Evolutionary conservation across 192 early-diverging fungal species (phyloP).

Genomic region (Pilaira anomala): DNA sequence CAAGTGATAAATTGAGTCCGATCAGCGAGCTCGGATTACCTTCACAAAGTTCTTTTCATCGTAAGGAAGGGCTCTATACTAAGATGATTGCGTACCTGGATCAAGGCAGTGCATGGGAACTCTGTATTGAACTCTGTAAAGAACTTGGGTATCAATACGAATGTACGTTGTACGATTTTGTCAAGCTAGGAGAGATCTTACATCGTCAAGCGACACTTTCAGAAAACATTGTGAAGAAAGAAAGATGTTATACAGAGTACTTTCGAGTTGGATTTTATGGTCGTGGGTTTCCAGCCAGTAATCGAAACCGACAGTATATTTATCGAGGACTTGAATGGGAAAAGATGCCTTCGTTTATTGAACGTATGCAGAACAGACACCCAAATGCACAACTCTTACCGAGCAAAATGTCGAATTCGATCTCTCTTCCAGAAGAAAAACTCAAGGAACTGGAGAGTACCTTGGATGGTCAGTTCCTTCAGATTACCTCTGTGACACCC

Average conservation of each 20-base stretch:
- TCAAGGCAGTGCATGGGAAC: conserved; percentile 66
- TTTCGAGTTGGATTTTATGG: conserved; percentile 78
- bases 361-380: conserved; percentile 66
- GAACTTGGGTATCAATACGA: conserved; percentile 64
- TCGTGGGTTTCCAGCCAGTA: conserved; percentile 45
- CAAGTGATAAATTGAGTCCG: conserved; percentile 41
- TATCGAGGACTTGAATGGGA: conserved; percentile 75
- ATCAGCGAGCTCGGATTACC: conserved; percentile 54
- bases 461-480: conserved; percentile 54
- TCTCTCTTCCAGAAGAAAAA: conserved; percentile 40
- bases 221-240: conserved; percentile 47
- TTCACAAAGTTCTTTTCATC: conserved; percentile 49
- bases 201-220: conserved; percentile 52
- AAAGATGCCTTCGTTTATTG: conserved; percentile 66
- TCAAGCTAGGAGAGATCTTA: conserved; percentile 50
- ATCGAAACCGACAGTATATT: conserved; percentile 65
- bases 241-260: conserved; percentile 56
- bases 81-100: conserved; percentile 62
- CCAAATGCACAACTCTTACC: conserved; percentile 51
- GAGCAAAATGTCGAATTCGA: conserved; percentile 35
- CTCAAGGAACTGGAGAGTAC: conserved; percentile 34
- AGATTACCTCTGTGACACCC: conserved; percentile 67
- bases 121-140: conserved; percentile 61
- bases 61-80: conserved; percentile 63
- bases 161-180: conserved; percentile 48